A percentile compares a stretch with the other conserved stretches of the same genome.
Conservation (phyloP, 768 basidiomycete genomes). For the Lentinula sp. region DNA sequence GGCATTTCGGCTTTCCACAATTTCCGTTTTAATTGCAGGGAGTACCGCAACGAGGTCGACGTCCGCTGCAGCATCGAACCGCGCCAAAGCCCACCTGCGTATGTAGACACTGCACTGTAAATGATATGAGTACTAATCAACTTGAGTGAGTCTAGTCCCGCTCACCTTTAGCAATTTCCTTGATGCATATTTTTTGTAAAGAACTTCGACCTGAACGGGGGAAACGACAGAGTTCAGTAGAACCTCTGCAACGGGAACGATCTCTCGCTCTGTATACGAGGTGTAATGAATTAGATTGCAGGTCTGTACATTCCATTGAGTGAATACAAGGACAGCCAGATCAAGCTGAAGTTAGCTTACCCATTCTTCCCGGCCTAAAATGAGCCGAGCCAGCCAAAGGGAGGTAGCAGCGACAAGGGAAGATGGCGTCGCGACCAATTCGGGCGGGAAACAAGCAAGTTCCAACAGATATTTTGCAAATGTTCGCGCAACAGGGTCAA, state of each 20-base stretch:
- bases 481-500: conserved; percentile 87
- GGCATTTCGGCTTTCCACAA: not conserved
- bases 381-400: conserved; percentile 84
- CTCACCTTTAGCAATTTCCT: conserved; percentile 84
- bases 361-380: conserved; percentile 83
- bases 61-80: not conserved
- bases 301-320: conserved; percentile 32
- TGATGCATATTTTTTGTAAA: conserved; percentile 89
- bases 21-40: not conserved
- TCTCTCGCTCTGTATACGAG: conserved; percentile 77
- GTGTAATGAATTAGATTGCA: conserved; percentile 92
- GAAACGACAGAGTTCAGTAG: conserved; percentile 86
- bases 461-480: conserved; percentile 93
- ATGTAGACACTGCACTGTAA: conserved; percentile 6
- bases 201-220: conserved; percentile 73
- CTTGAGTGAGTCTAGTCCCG: not conserved
- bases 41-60: not conserved
- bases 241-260: conserved; percentile 84
- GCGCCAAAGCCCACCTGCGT: conserved; percentile 3
- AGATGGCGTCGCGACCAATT: conserved; percentile 74
- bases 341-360: conserved; percentile 39
- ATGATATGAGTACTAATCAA: not conserved
- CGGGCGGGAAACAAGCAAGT: conserved; percentile 84
- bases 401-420: conserved; percentile 85
- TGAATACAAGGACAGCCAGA: not conserved